Percentiles rank a stretch among this genome's conserved stretches.
These are phyloP conservation scores for Lentinula edodes DNA, from an alignment of 768 basidiomycete species.

Conservation along the genomic window DNA sequence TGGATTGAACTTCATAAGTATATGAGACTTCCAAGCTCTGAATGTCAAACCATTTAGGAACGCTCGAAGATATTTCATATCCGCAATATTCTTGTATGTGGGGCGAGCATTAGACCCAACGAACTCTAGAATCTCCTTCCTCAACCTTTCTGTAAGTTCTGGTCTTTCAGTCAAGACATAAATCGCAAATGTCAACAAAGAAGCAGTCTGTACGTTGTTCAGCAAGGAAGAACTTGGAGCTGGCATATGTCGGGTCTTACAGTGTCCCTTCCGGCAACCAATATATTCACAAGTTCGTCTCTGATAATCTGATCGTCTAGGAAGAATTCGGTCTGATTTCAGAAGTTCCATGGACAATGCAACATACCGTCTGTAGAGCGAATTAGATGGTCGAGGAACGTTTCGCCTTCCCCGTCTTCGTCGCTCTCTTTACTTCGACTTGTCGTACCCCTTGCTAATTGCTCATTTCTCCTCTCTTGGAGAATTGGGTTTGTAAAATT, in stretches of 20 bases:
- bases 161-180: conserved; percentile 55
- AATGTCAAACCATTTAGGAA: conserved; percentile 42
- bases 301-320: conserved; percentile 35
- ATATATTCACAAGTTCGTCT: conserved; percentile 40
- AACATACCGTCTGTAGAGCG: conserved; percentile 44
- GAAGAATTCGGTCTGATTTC: conserved; percentile 21
- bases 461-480: neutral
- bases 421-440: conserved; percentile 16
- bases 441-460: neutral
- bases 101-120: conserved; percentile 42
- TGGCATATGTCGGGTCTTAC: conserved; percentile 9
- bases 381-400: conserved; percentile 46
- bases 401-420: conserved; percentile 29
- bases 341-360: neutral
- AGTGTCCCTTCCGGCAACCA: conserved; percentile 42
- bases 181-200: conserved; percentile 44
- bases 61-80: conserved; percentile 55
- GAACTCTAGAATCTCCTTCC: conserved; percentile 41
- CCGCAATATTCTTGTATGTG: conserved; percentile 48
- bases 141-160: conserved; percentile 35
- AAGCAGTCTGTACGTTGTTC: conserved; percentile 32
- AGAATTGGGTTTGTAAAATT: conserved; percentile 48
- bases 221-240: neutral
- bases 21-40: neutral
- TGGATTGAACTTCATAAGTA: conserved; percentile 12